Conservation (phyloP, 2,329 filamentous ascomycete genomes). For the Aureobasidium sp. region DNA sequence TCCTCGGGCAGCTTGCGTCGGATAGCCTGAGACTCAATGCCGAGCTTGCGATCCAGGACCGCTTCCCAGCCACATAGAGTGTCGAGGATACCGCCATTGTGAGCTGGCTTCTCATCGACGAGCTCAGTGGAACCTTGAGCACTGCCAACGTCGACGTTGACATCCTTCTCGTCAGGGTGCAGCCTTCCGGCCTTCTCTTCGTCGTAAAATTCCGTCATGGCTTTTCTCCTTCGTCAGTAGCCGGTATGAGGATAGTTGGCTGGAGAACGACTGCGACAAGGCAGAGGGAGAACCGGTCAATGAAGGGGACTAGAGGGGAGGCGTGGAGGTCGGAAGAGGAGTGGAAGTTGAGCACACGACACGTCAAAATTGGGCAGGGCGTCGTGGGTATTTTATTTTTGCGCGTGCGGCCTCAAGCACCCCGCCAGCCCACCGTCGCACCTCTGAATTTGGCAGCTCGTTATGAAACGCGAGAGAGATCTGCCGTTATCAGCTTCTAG, state of each 20-base stretch:
- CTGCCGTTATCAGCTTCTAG: constrained; percentile 14
- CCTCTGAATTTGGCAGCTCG: constrained; percentile 14
- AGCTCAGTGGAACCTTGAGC: constrained; percentile 9
- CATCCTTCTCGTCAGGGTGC: constrained; percentile 8
- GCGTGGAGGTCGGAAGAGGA: neutral
- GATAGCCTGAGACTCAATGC: constrained; percentile 43
- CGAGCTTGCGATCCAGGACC: constrained; percentile 39
- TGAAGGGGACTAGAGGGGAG: neutral
- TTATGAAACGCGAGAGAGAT: constrained; percentile 13
- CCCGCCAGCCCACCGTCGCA: constrained; percentile 7
- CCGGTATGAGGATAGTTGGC: neutral
- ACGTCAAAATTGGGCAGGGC: neutral
- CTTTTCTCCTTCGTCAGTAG: constrained; percentile 2
- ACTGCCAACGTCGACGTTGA: constrained; percentile 9
- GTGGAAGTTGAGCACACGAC: constrained; percentile 14
- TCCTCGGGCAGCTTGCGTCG: constrained; percentile 41
- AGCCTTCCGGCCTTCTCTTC: constrained; percentile 9
- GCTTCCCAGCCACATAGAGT: constrained; percentile 33
- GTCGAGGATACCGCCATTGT: constrained; percentile 26
- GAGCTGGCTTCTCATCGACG: neutral
- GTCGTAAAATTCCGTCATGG: constrained; percentile 9
- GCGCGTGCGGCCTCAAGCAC: constrained; percentile 2
- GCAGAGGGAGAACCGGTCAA: constrained; percentile 4
- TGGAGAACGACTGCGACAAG: constrained; percentile 4
- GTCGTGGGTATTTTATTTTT: constrained; percentile 9